Percentiles rank a stretch among this genome's conserved stretches.
These are phyloP conservation scores for Cicer yamashitae DNA, from an alignment of 306 rosid genomes.

Conservation along the genomic window DNA sequence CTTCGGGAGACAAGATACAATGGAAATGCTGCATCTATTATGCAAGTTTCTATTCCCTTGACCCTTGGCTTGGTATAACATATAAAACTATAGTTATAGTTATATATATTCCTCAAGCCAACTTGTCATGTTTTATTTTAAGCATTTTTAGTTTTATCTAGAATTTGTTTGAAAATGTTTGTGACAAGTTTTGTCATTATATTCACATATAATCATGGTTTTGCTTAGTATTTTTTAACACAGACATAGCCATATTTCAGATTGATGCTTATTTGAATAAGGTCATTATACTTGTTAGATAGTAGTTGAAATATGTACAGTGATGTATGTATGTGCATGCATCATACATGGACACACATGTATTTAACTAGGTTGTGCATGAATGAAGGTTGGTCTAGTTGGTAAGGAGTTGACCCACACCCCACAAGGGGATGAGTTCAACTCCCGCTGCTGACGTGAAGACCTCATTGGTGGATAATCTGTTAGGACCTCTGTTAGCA, in stretches of 20 bases:
- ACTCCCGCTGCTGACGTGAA: too few species aligned
- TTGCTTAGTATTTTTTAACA: background rate
- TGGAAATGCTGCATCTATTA: slow-evolving; percentile 65
- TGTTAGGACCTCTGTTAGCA: too few species aligned
- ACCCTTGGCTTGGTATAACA: slow-evolving; percentile 49
- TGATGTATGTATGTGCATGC: slow-evolving; percentile 2
- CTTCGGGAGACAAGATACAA: slow-evolving; percentile 62
- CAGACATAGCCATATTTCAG: background rate
- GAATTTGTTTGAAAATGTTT: slow-evolving; percentile 26
- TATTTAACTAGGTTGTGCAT: background rate
- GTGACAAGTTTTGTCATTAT: slow-evolving; percentile 18
- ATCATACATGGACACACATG: slow-evolving; percentile 7
- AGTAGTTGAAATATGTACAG: slow-evolving; percentile 9
- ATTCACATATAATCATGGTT: slow-evolving; percentile 16
- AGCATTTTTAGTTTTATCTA: slow-evolving; percentile 10
- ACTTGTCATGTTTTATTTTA: slow-evolving; percentile 26
- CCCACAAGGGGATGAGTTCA: too few species aligned
- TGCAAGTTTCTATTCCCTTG: slow-evolving; percentile 68
- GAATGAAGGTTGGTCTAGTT: too few species aligned
- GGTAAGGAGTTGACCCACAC: too few species aligned
- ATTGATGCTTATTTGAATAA: slow-evolving; percentile 12
- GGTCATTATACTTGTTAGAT: slow-evolving; percentile 4
- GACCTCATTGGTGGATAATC: too few species aligned
- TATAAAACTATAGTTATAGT: slow-evolving; percentile 27
- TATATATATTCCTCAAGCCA: slow-evolving; percentile 28